These are phyloP conservation scores for Leucocoprinus leucothites DNA, from an alignment of 768 basidiomycete genomes.

Conservation along the genomic window DNA sequence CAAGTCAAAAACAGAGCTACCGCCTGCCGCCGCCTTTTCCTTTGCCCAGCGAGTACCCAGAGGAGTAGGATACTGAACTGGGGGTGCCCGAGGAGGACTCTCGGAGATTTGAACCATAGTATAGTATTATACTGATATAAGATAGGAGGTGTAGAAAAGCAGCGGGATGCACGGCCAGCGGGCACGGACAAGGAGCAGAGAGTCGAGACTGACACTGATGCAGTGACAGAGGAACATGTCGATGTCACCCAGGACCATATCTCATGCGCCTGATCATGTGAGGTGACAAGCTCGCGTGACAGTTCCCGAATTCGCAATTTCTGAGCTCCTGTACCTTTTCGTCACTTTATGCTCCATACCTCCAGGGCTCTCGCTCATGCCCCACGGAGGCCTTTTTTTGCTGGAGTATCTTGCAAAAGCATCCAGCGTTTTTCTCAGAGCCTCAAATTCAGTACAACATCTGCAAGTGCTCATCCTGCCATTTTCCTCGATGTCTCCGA, in stretches of 20 bases:
- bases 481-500: background rate
- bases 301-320: background rate
- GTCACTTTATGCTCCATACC: slow-evolving; percentile 29
- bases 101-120: slow-evolving; percentile 39
- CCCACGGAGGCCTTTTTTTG: slow-evolving; percentile 17
- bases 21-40: slow-evolving; percentile 81
- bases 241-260: slow-evolving; percentile 11
- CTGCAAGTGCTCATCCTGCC: background rate
- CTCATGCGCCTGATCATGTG: slow-evolving; percentile 9
- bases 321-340: background rate
- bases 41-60: slow-evolving; percentile 84
- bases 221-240: slow-evolving; percentile 11
- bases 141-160: slow-evolving; percentile 23
- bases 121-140: slow-evolving; percentile 22
- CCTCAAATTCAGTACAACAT: background rate
- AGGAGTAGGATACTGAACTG: slow-evolving; percentile 67
- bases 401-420: background rate
- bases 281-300: slow-evolving; percentile 10
- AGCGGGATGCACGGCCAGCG: slow-evolving; percentile 42
- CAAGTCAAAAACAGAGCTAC: slow-evolving; percentile 69
- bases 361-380: slow-evolving; percentile 31
- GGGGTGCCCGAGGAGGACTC: slow-evolving; percentile 67
- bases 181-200: slow-evolving; percentile 25
- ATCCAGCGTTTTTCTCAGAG: background rate
- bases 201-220: slow-evolving; percentile 6